phyloP scores from a whole-genome alignment of 805 yeast genomes.

The Spathaspora gorwiae region DNA sequence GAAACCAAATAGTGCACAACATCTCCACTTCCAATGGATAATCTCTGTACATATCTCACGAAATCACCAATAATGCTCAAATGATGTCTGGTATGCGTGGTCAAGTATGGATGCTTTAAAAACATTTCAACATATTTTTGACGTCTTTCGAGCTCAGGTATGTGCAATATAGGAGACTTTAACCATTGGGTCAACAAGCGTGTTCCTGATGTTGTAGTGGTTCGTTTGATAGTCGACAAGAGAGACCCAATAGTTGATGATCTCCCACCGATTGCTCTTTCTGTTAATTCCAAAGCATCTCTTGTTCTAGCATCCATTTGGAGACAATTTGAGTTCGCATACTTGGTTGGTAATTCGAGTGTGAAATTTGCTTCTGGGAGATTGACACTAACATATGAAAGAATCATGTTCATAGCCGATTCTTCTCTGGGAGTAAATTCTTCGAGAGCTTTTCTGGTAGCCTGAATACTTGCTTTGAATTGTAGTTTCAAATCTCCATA shows the following conservation, averaged over 20 bases:
- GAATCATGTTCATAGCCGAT: slow-evolving; percentile 54
- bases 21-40: slow-evolving; percentile 33
- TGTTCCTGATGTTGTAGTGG: slow-evolving; percentile 79
- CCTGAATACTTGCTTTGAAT: slow-evolving; percentile 30
- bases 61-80: slow-evolving; percentile 53
- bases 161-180: slow-evolving; percentile 67
- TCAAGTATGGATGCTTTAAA: slow-evolving; percentile 17
- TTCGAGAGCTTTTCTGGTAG: slow-evolving; percentile 32
- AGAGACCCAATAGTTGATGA: slow-evolving; percentile 64
- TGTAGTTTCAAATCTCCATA: slow-evolving; percentile 28
- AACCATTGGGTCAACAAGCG: slow-evolving; percentile 79
- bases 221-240: slow-evolving; percentile 62
- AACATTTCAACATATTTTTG: slow-evolving; percentile 33
- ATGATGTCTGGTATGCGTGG: slow-evolving; percentile 22
- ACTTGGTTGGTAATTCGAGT: slow-evolving; percentile 63
- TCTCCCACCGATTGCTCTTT: slow-evolving; percentile 41
- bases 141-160: slow-evolving; percentile 51
- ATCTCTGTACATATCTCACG: slow-evolving; percentile 53
- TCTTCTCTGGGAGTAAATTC: slow-evolving; percentile 40
- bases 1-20: slow-evolving; percentile 24
- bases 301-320: slow-evolving; percentile 79
- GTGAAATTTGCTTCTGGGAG: slow-evolving; percentile 63
- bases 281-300: slow-evolving; percentile 70
- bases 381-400: slow-evolving; percentile 68
- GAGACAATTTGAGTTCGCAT: slow-evolving; percentile 49